Evolutionary conservation across 441 rosid genomes (phyloP).

Genomic region (Jatropha multifida): DNA sequence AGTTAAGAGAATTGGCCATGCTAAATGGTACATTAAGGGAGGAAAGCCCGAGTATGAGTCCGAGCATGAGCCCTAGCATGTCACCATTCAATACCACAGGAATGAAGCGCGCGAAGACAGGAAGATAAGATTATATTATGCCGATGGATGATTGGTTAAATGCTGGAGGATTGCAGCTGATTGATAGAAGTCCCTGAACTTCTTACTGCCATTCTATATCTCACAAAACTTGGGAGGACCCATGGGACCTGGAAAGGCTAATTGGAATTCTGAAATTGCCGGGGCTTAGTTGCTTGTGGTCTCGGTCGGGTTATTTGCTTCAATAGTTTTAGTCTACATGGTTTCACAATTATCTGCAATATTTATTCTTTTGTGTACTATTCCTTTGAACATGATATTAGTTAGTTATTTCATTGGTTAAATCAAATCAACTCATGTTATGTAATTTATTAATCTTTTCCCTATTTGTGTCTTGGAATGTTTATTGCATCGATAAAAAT

Average conservation of each 20-base stretch:
- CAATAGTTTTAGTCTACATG: constrained; percentile 28
- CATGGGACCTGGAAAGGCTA: constrained; percentile 13
- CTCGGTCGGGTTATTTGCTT: constrained; percentile 19
- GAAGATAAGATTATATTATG: constrained; percentile 36
- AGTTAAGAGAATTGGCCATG: constrained; percentile 83
- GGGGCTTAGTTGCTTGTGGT: constrained; percentile 20
- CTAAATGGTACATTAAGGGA: constrained; percentile 86
- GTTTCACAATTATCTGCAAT: constrained; percentile 6
- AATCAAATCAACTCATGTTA: constrained; percentile 6
- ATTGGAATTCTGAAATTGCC: neutral
- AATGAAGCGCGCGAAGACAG: constrained; percentile 93
- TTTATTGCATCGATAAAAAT: constrained; percentile 5
- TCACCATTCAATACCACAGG: constrained; percentile 77
- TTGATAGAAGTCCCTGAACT: constrained; percentile 17
- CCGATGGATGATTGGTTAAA: constrained; percentile 8
- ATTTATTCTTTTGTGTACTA: constrained; percentile 29
- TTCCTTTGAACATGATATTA: constrained; percentile 21
- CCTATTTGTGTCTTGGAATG: neutral
- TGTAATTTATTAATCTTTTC: constrained; percentile 7
- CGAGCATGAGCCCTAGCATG: constrained; percentile 90
- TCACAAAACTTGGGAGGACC: constrained; percentile 4
- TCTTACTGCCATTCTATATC: constrained; percentile 15
- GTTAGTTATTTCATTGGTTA: constrained; percentile 23
- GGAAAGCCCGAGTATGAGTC: constrained; percentile 88
- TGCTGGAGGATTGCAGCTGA: constrained; percentile 26